Evolutionary conservation across 2,329 filamentous ascomycete genomes (phyloP).

Genomic region (Venturia nashicola): DNA sequence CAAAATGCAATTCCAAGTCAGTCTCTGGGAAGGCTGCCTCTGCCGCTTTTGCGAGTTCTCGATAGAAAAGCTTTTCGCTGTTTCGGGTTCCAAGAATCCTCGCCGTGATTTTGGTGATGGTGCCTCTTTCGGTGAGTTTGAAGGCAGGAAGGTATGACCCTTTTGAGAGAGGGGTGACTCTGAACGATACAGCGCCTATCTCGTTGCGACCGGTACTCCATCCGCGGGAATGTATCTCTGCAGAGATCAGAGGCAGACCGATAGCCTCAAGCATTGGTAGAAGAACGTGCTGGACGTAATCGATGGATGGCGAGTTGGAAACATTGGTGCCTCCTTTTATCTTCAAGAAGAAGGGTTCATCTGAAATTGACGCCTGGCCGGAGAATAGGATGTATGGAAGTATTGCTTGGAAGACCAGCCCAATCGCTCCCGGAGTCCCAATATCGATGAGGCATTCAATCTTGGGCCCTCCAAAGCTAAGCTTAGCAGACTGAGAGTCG

Average conservation of each 20-base stretch:
- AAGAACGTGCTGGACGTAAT: constrained; percentile 44
- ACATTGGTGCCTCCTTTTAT: constrained; percentile 49
- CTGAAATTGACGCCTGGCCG: not conserved
- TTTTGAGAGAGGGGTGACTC: constrained; percentile 29
- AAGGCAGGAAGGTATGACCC: constrained; percentile 23
- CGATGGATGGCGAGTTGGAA: constrained; percentile 40
- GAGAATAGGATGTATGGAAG: constrained; percentile 44
- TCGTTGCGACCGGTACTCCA: constrained; percentile 37
- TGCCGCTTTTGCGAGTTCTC: constrained; percentile 7
- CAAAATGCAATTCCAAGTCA: constrained; percentile 19
- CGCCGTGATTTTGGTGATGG: constrained; percentile 20
- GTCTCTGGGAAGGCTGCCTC: not conserved
- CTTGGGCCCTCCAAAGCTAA: constrained; percentile 7
- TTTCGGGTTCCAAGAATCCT: constrained; percentile 26
- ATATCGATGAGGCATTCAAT: constrained; percentile 26
- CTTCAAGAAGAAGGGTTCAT: constrained; percentile 22
- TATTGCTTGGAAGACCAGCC: constrained; percentile 45
- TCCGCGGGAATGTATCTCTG: constrained; percentile 35
- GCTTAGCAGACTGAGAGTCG: constrained; percentile 15
- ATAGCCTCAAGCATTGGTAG: constrained; percentile 39
- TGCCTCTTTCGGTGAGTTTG: constrained; percentile 19
- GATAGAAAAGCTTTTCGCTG: constrained; percentile 20
- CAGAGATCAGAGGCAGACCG: constrained; percentile 35
- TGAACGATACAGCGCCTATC: constrained; percentile 38
- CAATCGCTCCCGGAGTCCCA: constrained; percentile 40